Conservation (phyloP, 1,284 basidiomycete species). For the Peniophora sp. region DNA sequence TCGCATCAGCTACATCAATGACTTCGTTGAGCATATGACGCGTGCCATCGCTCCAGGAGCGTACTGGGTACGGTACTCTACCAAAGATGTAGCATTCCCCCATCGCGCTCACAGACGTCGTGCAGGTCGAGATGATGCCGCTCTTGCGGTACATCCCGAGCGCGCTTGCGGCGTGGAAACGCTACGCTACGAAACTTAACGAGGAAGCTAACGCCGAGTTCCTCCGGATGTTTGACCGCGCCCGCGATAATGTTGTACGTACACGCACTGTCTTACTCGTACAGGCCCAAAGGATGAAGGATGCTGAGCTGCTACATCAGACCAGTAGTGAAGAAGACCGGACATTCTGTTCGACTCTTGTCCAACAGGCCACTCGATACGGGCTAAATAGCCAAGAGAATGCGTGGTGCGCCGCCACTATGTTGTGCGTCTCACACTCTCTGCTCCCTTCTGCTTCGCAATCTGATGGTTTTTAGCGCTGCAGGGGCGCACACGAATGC, state of each 20-base stretch:
- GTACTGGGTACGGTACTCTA: too few species aligned
- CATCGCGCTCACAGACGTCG: too few species aligned
- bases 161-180: constrained; percentile 13
- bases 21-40: constrained; percentile 7
- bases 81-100: too few species aligned
- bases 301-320: too few species aligned
- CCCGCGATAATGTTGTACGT: constrained; percentile 10
- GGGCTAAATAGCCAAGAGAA: constrained; percentile 10
- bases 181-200: constrained; percentile 10
- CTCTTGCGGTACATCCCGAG: not conserved
- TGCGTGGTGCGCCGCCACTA: constrained; percentile 12
- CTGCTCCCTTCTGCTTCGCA: not conserved
- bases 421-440: constrained; percentile 11
- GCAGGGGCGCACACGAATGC: constrained; percentile 14
- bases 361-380: constrained; percentile 9
- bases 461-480: constrained; percentile 1
- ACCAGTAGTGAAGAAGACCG: constrained; percentile 10
- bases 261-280: too few species aligned
- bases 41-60: too few species aligned
- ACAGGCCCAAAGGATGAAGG: too few species aligned
- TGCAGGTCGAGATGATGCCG: not conserved
- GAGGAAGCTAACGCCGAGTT: constrained; percentile 12
- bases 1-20: constrained; percentile 6
- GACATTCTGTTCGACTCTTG: constrained; percentile 7
- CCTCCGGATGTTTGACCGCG: constrained; percentile 9